Evolutionary conservation across 306 rosid species (phyloP).

Genomic region (Sicyos edulis): DNA sequence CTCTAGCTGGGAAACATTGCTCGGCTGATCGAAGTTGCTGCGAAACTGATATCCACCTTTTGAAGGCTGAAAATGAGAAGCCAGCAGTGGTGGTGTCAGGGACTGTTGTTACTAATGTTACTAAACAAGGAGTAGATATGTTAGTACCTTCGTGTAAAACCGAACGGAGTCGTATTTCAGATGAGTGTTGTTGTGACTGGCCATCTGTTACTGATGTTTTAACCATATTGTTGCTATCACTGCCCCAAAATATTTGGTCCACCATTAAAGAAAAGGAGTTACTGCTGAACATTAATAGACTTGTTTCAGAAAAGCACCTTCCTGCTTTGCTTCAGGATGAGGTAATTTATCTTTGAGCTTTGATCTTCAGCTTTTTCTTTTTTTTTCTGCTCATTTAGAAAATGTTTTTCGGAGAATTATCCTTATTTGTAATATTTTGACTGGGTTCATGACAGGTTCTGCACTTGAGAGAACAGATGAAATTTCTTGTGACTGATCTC

Average conservation of each 20-base stretch:
- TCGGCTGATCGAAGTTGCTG: conserved; percentile 35
- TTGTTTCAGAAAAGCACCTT: conserved; percentile 44
- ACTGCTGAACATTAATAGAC: conserved; percentile 37
- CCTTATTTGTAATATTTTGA: background rate
- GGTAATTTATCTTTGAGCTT: conserved; percentile 38
- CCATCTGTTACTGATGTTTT: conserved; percentile 76
- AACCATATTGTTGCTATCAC: conserved; percentile 64
- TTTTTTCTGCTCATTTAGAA: background rate
- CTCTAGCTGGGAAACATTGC: conserved; percentile 35
- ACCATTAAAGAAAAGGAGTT: conserved; percentile 57
- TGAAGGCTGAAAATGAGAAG: conserved; percentile 41
- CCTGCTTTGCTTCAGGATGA: conserved; percentile 67
- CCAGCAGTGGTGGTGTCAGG: conserved; percentile 59
- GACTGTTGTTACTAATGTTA: conserved; percentile 43
- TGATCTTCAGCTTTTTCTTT: too few species aligned
- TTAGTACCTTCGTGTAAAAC: conserved; percentile 53
- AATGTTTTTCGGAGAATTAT: background rate
- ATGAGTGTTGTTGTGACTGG: conserved; percentile 60
- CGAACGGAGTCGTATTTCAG: conserved; percentile 33
- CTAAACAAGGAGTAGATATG: conserved; percentile 61
- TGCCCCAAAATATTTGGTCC: conserved; percentile 71
- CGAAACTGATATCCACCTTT: conserved; percentile 40
- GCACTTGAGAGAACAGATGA: conserved; percentile 61
- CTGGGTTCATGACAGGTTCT: conserved; percentile 44
- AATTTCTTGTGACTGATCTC: conserved; percentile 53